Evolutionary conservation across 2,329 filamentous ascomycete genomes (phyloP).

Genomic region (Tolypocladium tropicale): DNA sequence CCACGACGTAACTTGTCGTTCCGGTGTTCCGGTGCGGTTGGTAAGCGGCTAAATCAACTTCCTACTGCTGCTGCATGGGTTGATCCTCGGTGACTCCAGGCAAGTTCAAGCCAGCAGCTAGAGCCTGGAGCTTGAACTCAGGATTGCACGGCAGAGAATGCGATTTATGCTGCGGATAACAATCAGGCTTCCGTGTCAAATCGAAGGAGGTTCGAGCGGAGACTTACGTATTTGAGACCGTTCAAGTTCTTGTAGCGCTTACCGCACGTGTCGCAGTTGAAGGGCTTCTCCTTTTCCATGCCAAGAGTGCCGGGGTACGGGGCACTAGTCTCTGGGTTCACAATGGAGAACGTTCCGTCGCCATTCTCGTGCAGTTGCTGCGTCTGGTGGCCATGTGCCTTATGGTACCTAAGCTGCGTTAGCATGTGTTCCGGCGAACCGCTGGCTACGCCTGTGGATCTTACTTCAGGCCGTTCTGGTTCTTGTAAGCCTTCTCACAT

Average conservation of each 20-base stretch:
- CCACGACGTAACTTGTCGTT: not conserved
- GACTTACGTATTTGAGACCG: constrained; percentile 81
- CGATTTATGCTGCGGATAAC: constrained; percentile 49
- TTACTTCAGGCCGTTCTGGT: constrained; percentile 96
- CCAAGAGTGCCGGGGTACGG: constrained; percentile 93
- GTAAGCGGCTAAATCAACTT: not conserved
- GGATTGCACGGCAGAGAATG: constrained; percentile 87
- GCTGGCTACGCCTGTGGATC: constrained; percentile 12
- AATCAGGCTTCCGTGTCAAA: constrained; percentile 2
- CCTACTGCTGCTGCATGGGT: constrained; percentile 20
- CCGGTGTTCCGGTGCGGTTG: not conserved
- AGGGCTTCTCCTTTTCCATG: constrained; percentile 99
- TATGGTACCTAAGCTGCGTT: constrained; percentile 46
- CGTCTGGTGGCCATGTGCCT: constrained; percentile 86
- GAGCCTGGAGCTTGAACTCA: constrained; percentile 46
- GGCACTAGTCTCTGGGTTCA: constrained; percentile 87
- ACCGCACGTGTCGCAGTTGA: constrained; percentile 91
- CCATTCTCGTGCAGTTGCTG: constrained; percentile 95
- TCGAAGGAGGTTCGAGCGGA: not conserved
- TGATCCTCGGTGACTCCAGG: constrained; percentile 36
- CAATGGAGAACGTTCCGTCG: constrained; percentile 95
- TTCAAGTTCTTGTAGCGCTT: constrained; percentile 99
- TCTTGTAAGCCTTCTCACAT: constrained; percentile 99
- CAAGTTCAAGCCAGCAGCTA: constrained; percentile 32
- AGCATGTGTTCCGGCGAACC: constrained; percentile 1